These are phyloP conservation scores for Arabis alpina DNA, from an alignment of 345 rosid species.

Conservation along the genomic window DNA sequence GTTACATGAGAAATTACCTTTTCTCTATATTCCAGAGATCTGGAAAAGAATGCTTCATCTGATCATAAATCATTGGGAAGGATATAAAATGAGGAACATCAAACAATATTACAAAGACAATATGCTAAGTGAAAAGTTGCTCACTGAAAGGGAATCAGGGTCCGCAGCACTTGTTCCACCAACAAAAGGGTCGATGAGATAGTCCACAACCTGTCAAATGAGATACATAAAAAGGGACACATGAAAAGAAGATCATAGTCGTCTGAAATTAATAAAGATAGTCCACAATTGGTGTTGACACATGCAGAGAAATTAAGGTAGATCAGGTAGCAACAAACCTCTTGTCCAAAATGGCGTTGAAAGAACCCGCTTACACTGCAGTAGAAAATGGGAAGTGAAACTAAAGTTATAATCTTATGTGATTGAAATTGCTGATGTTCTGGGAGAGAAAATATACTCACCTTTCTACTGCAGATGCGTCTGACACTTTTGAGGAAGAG, in stretches of 20 bases:
- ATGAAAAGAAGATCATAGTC: slow-evolving; percentile 24
- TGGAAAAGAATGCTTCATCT: slow-evolving; percentile 88
- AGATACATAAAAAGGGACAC: slow-evolving; percentile 29
- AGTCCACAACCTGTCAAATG: slow-evolving; percentile 81
- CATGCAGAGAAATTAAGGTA: slow-evolving; percentile 1
- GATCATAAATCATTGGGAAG: slow-evolving; percentile 40
- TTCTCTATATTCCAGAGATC: slow-evolving; percentile 88
- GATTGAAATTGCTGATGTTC: background rate
- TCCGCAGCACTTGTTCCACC: slow-evolving; percentile 93
- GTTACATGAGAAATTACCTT: slow-evolving; percentile 52
- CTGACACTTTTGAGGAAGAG: slow-evolving; percentile 45
- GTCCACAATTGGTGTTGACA: slow-evolving; percentile 5
- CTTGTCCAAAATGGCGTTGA: slow-evolving; percentile 82
- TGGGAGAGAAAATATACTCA: slow-evolving; percentile 15
- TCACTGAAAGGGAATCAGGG: slow-evolving; percentile 92
- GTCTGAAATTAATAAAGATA: slow-evolving; percentile 10
- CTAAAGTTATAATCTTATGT: background rate
- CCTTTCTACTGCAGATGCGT: slow-evolving; percentile 57
- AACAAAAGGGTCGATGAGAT: slow-evolving; percentile 90
- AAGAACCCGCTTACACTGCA: slow-evolving; percentile 81
- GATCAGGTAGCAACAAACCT: slow-evolving; percentile 54
- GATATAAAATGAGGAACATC: slow-evolving; percentile 10
- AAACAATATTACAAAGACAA: background rate
- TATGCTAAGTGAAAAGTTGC: slow-evolving; percentile 42
- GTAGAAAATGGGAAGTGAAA: slow-evolving; percentile 24